Evolutionary conservation across 2,329 filamentous ascomycete genomes (phyloP).

Genomic region (Zymoseptoria crescenta): DNA sequence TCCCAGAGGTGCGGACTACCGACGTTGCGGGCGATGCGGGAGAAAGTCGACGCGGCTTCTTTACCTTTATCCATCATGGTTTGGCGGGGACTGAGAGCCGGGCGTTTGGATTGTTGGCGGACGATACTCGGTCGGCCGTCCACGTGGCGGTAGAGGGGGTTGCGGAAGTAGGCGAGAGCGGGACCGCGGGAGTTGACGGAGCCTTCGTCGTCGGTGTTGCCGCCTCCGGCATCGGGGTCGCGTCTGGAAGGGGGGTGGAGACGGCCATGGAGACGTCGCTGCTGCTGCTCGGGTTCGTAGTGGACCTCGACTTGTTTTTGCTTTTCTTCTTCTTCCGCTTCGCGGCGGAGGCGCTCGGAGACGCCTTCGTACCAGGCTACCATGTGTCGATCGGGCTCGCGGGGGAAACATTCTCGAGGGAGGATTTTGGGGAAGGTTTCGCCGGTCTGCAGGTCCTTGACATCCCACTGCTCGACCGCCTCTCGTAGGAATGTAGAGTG

Average conservation of each 20-base stretch:
- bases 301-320: constrained; percentile 20
- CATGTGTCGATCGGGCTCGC: constrained; percentile 67
- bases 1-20: constrained; percentile 32
- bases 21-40: constrained; percentile 29
- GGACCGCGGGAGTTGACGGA: constrained; percentile 39
- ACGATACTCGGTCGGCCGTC: constrained; percentile 38
- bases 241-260: constrained; percentile 11
- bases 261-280: constrained; percentile 17
- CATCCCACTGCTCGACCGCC: constrained; percentile 67
- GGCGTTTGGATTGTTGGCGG: constrained; percentile 27
- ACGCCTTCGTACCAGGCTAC: constrained; percentile 78
- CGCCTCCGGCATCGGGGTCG: constrained; percentile 14
- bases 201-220: constrained; percentile 29
- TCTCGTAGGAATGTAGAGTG: constrained; percentile 78
- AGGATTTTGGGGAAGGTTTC: constrained; percentile 50
- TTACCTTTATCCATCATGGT: constrained; percentile 30
- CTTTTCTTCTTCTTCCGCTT: constrained; percentile 43
- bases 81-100: constrained; percentile 25
- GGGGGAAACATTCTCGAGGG: constrained; percentile 63
- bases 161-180: constrained; percentile 41
- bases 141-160: constrained; percentile 42
- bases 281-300: constrained; percentile 10
- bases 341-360: constrained; percentile 58
- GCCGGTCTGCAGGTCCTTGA: constrained; percentile 63
- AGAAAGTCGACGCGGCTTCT: constrained; percentile 29